Conservation (phyloP, 2,329 filamentous ascomycete genomes). For the Fusarium burgessii region DNA sequence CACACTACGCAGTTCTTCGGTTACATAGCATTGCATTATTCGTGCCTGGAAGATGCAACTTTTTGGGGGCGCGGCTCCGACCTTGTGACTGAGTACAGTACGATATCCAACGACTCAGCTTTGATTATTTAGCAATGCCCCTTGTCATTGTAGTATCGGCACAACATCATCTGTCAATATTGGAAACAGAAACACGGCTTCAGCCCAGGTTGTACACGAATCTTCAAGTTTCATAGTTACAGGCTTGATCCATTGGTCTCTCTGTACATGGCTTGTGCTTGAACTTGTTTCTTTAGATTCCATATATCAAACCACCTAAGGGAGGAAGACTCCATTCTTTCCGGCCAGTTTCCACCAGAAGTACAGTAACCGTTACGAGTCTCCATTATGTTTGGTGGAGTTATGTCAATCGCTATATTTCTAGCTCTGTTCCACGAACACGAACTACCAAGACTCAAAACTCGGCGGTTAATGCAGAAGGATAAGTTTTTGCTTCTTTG, state of each 20-base stretch:
- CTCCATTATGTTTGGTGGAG: constrained; percentile 29
- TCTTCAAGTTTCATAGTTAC: constrained; percentile 36
- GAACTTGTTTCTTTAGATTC: constrained; percentile 1
- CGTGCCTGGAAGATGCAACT: constrained; percentile 33
- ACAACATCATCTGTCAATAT: constrained; percentile 26
- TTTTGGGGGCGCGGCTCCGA: constrained; percentile 24
- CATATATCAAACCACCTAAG: constrained; percentile 23
- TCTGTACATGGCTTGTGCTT: constrained; percentile 25
- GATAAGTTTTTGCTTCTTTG: constrained; percentile 1
- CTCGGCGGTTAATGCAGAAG: constrained; percentile 8
- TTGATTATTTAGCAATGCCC: constrained; percentile 4
- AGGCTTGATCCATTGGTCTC: constrained; percentile 31
- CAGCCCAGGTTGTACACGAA: constrained; percentile 22
- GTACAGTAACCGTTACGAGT: constrained; percentile 23
- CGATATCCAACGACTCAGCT: constrained; percentile 22
- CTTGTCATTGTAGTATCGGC: constrained; percentile 23
- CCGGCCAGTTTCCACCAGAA: not conserved
- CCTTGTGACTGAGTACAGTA: constrained; percentile 29
- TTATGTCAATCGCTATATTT: constrained; percentile 32
- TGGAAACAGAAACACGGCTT: constrained; percentile 27
- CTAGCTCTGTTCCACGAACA: constrained; percentile 11
- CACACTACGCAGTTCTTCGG: constrained; percentile 12
- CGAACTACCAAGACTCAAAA: constrained; percentile 5
- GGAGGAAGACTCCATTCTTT: constrained; percentile 10
- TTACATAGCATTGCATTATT: constrained; percentile 34